These are phyloP conservation scores for Solanum piurae DNA, from an alignment of 257 asterid genomes.

Conservation along the genomic window DNA sequence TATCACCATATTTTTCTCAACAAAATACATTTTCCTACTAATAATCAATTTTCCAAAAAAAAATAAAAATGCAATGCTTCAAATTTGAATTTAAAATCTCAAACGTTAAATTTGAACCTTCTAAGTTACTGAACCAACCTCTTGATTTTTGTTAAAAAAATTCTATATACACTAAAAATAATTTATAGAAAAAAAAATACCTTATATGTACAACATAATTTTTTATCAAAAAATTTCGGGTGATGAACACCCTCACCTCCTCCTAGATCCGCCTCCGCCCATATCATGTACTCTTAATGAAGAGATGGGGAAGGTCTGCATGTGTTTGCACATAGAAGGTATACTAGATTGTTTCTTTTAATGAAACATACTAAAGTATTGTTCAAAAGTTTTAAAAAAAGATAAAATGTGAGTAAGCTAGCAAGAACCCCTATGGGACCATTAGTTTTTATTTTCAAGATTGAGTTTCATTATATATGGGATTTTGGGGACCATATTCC, in stretches of 20 bases:
- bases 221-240: neutral
- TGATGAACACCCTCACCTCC: neutral
- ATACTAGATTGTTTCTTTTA: slow-evolving; percentile 47
- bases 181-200: neutral
- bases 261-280: neutral
- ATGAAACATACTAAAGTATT: slow-evolving; percentile 39
- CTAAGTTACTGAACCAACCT: neutral
- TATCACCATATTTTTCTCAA: neutral
- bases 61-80: too few species aligned
- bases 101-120: neutral
- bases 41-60: neutral
- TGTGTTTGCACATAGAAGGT: neutral
- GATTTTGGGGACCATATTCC: slow-evolving; percentile 13
- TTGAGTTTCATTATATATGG: neutral
- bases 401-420: neutral
- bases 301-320: neutral
- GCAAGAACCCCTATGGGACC: slow-evolving; percentile 6
- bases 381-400: neutral
- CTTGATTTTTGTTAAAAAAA: neutral
- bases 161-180: neutral
- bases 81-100: too few species aligned
- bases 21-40: neutral
- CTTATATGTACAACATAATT: neutral
- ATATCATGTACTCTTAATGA: neutral
- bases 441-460: neutral